A percentile compares a stretch with the other conserved stretches of the same genome.
Evolutionary conservation across 441 rosid species (phyloP).

Genomic region (Eruca vesicaria): DNA sequence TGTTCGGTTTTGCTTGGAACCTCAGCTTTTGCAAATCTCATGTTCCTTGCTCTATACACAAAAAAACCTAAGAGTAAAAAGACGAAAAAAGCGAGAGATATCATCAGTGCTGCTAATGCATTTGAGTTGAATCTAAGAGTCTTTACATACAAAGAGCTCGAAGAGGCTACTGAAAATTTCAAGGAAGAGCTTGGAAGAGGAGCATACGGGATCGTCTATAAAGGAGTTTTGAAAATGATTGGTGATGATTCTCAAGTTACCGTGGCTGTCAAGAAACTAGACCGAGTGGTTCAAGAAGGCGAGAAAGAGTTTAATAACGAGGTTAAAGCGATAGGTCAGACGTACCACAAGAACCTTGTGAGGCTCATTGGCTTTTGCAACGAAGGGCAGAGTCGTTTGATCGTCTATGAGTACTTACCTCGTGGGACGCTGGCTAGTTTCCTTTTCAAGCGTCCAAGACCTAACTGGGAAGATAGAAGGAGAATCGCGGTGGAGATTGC

Average conservation of each 20-base stretch:
- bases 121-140: slow-evolving; percentile 22
- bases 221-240: slow-evolving; percentile 25
- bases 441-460: slow-evolving; percentile 28
- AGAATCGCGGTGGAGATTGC: slow-evolving; percentile 31
- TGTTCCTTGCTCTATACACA: not conserved
- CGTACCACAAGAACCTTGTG: slow-evolving; percentile 50
- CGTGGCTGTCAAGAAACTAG: slow-evolving; percentile 40
- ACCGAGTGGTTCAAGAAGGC: slow-evolving; percentile 17
- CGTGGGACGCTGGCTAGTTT: slow-evolving; percentile 37
- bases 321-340: slow-evolving; percentile 36
- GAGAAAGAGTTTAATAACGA: slow-evolving; percentile 46
- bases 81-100: not conserved
- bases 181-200: slow-evolving; percentile 46
- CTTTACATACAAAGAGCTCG: slow-evolving; percentile 38
- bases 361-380: slow-evolving; percentile 40
- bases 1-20: slow-evolving; percentile 19
- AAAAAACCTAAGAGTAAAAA: slow-evolving; percentile 3
- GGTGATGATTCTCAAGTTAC: not conserved
- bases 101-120: not conserved
- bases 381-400: slow-evolving; percentile 31
- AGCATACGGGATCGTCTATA: slow-evolving; percentile 39
- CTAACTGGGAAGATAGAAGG: slow-evolving; percentile 33
- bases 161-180: slow-evolving; percentile 35
- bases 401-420: slow-evolving; percentile 49
- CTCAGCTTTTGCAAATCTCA: slow-evolving; percentile 1